phyloP scores from a whole-genome alignment of 257 asterid species.

The Solanum clarkiae region DNA sequence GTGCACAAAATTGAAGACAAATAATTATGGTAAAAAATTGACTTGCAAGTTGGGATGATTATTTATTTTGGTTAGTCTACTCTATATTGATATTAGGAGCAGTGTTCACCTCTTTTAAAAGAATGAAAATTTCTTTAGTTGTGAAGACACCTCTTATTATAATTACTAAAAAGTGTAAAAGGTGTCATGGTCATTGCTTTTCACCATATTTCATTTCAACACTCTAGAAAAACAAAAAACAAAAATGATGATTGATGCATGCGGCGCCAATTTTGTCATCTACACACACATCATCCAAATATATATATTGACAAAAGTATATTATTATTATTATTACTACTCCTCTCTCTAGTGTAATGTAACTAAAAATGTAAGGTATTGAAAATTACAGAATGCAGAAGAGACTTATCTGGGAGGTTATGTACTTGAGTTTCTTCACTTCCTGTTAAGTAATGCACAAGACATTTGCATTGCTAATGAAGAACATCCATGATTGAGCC shows the following conservation, averaged over 20 bases:
- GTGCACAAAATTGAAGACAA: not conserved
- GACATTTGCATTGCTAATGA: not conserved
- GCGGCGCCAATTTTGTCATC: not conserved
- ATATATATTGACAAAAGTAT: not conserved
- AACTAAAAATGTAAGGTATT: not conserved
- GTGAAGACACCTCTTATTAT: not conserved
- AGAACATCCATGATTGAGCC: not conserved
- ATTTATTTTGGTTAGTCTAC: not conserved
- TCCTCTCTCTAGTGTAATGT: not conserved
- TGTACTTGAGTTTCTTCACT: not conserved
- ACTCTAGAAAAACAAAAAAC: no score
- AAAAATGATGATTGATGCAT: not conserved
- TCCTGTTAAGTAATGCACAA: not conserved
- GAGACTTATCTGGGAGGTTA: not conserved
- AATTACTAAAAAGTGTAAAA: not conserved
- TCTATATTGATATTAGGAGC: not conserved
- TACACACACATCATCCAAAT: not conserved
- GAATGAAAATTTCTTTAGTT: not conserved
- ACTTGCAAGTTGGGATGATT: not conserved
- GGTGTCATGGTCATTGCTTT: not conserved
- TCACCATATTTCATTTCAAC: not conserved
- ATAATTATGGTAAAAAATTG: not conserved
- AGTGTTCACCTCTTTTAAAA: not conserved
- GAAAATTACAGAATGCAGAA: not conserved
- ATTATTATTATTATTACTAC: not conserved